A percentile compares a stretch with the other conserved stretches of the same genome.
phyloP scores from a whole-genome alignment of 106 monocot genomes.

The Phalaenopsis aphrodite region DNA sequence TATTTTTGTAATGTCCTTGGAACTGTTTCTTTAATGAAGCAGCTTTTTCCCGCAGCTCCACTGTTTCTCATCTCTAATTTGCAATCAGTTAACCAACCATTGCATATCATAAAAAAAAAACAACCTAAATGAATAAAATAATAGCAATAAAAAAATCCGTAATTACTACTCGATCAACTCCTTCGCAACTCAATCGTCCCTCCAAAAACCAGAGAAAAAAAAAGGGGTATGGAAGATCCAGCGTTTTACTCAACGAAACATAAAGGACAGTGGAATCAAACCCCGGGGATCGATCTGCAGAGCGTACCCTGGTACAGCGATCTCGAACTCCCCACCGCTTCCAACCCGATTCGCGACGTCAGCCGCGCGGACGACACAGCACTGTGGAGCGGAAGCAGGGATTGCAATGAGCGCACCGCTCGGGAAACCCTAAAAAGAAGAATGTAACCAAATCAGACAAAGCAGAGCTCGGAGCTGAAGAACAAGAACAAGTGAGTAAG shows the following conservation, averaged over 20 bases:
- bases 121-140: neutral
- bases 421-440: slow-evolving; percentile 30
- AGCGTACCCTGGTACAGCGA: slow-evolving; percentile 92
- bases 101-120: neutral
- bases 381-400: slow-evolving; percentile 80
- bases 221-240: neutral
- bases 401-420: slow-evolving; percentile 29
- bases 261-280: slow-evolving; percentile 43
- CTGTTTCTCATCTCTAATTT: neutral
- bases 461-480: neutral
- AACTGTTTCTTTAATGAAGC: neutral
- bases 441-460: neutral
- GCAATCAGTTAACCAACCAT: neutral
- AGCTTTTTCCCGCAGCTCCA: neutral
- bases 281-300: slow-evolving; percentile 77
- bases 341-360: slow-evolving; percentile 70
- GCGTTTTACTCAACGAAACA: slow-evolving; percentile 19
- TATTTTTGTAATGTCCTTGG: neutral
- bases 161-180: neutral
- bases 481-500: neutral
- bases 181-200: neutral
- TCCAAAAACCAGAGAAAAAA: neutral
- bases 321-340: slow-evolving; percentile 38
- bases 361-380: slow-evolving; percentile 81
- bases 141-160: neutral